Conservation (phyloP, 768 basidiomycete species). For the Pisolithus sp. region DNA sequence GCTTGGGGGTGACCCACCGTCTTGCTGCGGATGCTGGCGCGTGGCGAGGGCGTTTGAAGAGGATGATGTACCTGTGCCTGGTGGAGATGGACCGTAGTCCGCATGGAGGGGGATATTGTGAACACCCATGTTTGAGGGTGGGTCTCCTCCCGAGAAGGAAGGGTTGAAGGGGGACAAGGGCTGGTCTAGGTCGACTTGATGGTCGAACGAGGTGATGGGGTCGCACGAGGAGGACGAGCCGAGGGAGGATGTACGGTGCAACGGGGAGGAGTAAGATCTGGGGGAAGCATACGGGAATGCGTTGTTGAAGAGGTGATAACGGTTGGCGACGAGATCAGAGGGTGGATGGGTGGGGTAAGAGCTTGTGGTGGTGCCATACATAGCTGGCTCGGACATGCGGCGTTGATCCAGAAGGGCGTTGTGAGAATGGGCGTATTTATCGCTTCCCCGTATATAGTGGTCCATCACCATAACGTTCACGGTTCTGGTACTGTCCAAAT, state of each 20-base stretch:
- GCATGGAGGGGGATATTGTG: constrained; percentile 32
- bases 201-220: constrained; percentile 28
- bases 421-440: constrained; percentile 31
- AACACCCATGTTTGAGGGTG: constrained; percentile 28
- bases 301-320: constrained; percentile 35
- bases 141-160: constrained; percentile 42
- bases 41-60: constrained; percentile 39
- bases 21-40: constrained; percentile 14
- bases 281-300: constrained; percentile 28
- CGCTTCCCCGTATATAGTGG: constrained; percentile 35
- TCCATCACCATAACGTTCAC: constrained; percentile 30
- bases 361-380: constrained; percentile 39
- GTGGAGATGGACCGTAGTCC: constrained; percentile 55
- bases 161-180: constrained; percentile 52
- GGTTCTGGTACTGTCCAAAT: constrained; percentile 35
- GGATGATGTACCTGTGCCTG: constrained; percentile 55
- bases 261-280: constrained; percentile 33
- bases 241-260: constrained; percentile 40
- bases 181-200: constrained; percentile 34
- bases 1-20: constrained; percentile 32
- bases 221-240: constrained; percentile 38
- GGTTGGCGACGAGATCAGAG: constrained; percentile 27
- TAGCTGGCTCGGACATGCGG: constrained; percentile 64
- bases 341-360: constrained; percentile 26
- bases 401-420: constrained; percentile 46